Evolutionary conservation across 805 yeast genomes (phyloP), one percentile per base, ranked within the genome.

Genomic region (Phaffomyces thermotolerans): DNA sequence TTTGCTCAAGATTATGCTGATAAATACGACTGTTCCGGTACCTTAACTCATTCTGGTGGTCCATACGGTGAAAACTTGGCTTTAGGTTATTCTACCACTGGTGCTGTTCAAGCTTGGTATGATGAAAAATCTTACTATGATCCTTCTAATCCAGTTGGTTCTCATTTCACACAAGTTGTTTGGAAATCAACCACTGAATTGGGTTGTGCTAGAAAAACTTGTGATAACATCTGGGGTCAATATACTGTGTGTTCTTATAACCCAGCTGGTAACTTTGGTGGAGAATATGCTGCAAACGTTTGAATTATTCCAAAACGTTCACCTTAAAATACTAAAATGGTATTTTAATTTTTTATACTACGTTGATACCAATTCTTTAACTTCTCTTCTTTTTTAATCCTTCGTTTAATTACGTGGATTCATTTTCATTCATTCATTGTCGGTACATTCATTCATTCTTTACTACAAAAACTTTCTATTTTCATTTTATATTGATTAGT

Each of bases 161-260:
- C 91, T 39, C 95, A 87, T 63, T 87, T 84, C 68, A 84, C 95
- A 27, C 95, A 85, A 64, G 74, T 87, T 45, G 79, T 87, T 42
- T 87, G 95, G 95, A 78, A 75, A 56, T 59, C 68, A 18, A 70
- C 88, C 40, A 72, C 81, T 31, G 63, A 76, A 58, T 53, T 87
- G 14, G 96, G 95, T 36, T 87, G 96, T 69, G 95, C 83, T 42
- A 66, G 69, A 62, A 79, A 77, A 57, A 60, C 71, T 51, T 84
- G 95, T 66, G 62, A 75, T 44, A 54, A 62, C 39, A 66, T 68
- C 57, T 68, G 72, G 76, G 78, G 79, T 42, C 65, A 69, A 52
- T 86, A 85, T 65, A 69, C 83, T 44, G 75, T 84, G 49, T 88
- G 96, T 63, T 78, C 81, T 41, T 88, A 89, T 63, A 66, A 71